Conservation (phyloP, 192 early-diverging fungal species). For the Mortierella claussenii region DNA sequence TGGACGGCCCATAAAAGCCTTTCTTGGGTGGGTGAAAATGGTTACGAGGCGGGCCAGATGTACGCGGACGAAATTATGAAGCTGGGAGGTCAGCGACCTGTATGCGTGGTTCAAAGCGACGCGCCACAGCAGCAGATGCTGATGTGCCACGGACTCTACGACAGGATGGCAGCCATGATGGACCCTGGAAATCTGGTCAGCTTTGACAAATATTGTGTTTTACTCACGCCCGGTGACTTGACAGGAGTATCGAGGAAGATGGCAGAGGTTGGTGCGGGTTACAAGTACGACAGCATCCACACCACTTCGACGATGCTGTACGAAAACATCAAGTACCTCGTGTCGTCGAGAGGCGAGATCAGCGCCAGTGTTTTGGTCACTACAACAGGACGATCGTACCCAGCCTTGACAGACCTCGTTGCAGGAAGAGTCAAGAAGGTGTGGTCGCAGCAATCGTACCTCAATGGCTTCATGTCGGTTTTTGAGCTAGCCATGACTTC, state of each 20-base stretch:
- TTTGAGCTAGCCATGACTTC: conserved; percentile 41
- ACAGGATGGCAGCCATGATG: neutral
- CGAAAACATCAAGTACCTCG: conserved; percentile 32
- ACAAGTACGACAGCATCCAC: conserved; percentile 41
- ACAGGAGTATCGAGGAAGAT: conserved; percentile 5
- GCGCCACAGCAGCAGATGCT: conserved; percentile 22
- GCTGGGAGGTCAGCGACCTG: neutral
- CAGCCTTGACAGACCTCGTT: conserved; percentile 18
- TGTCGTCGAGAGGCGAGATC: conserved; percentile 1
- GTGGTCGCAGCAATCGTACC: conserved; percentile 49
- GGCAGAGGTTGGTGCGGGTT: neutral
- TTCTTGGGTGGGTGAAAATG: conserved; percentile 46
- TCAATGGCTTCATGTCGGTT: conserved; percentile 43
- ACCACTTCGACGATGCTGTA: conserved; percentile 26
- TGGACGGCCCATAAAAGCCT: conserved; percentile 7
- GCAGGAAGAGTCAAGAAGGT: conserved; percentile 21
- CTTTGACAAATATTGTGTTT: conserved; percentile 19
- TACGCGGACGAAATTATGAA: conserved; percentile 26
- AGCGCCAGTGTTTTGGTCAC: neutral
- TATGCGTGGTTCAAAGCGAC: conserved; percentile 31
- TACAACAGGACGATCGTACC: conserved; percentile 27
- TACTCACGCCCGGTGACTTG: conserved; percentile 18
- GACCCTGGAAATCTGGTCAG: conserved; percentile 1
- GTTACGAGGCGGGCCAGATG: conserved; percentile 15
- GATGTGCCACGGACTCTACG: conserved; percentile 33